Base-by-base conservation (phyloP, 2,329 filamentous ascomycete species). In the Sclerotiophoma versabilis region DNA sequence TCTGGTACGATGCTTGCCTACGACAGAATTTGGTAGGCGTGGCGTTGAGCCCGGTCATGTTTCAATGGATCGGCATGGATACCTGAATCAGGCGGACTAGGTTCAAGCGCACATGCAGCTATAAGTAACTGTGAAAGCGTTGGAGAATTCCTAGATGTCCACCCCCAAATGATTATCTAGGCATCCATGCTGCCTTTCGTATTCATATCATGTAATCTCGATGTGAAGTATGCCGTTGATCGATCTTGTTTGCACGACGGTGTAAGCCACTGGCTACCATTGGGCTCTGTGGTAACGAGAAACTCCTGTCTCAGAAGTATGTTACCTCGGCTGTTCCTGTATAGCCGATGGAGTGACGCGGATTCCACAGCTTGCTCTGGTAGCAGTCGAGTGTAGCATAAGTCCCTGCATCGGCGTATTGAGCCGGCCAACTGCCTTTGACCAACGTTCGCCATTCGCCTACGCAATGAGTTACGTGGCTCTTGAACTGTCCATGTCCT, bases 321-420 rank as follows among this genome's bases (percentile, higher is more conserved):
- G 11, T 5, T 20, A n/a, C 15, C 20, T 20, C 37, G 44, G 44
- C 14, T 23, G 2, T 32, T 37, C 8, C 32, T 48, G 7, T 38
- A 29, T 5, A 22, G 32, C 50, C 44, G 32, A 37, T 25, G 10
- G 20, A 14, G 26, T 25, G 22, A 37, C n/a, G 15, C 25, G 30
- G 25, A 48, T 38, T 48, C 43, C 26, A 44, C 30, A 27, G 25
- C 38, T 29, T 22, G 33, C 33, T 37, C 19, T 30, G 32, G 11
- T 20, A 29, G 5, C 10, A 25, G 36, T 34, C 20, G 34, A 27
- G 22, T 22, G 20, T 30, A 11, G 27, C 25, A 11, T 27, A 23
- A 4, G 11, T 19, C 50, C 44, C 50, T 49, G 17, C 50, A 25
- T 54, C 44, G 32, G 44, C 38, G 4, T 17, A 26, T 19, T n/a